Conservation (phyloP, 208 protist genomes). For the Leishmania arabica region DNA sequence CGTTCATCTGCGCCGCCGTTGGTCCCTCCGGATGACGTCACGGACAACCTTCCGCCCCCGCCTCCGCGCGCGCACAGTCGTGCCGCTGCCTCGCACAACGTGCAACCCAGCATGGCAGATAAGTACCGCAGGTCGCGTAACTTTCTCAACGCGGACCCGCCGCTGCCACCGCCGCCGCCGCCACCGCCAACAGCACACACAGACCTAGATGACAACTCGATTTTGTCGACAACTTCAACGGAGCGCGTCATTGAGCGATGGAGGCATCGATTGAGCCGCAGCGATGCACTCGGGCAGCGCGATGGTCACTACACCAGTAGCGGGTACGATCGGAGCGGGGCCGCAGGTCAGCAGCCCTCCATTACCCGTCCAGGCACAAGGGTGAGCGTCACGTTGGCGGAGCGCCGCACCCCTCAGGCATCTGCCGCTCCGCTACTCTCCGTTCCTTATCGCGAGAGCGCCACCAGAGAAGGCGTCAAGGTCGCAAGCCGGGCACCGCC, state of each 20-base stretch:
- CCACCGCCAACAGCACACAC: background rate
- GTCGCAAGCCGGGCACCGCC: background rate
- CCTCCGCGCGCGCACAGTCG: background rate
- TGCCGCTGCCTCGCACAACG: background rate
- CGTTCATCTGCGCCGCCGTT: conserved; percentile 1
- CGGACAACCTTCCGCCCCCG: conserved; percentile 16
- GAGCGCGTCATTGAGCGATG: conserved; percentile 17
- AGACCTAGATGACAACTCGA: conserved; percentile 2
- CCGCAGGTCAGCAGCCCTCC: background rate
- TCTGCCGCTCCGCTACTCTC: background rate
- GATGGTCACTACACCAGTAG: background rate
- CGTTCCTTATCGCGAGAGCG: conserved; percentile 4
- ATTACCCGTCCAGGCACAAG: background rate
- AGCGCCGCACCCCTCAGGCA: background rate
- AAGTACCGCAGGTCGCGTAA: background rate
- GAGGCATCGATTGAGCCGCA: background rate
- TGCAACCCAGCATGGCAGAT: background rate
- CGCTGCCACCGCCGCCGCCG: background rate
- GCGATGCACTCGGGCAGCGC: background rate
- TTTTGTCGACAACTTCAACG: conserved; percentile 19
- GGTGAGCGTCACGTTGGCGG: background rate
- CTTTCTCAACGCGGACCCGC: background rate
- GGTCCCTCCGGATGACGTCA: conserved; percentile 24
- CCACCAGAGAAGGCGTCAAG: background rate
- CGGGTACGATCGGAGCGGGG: background rate